A percentile compares a stretch with the other conserved stretches of the same genome.
phyloP scores from a whole-genome alignment of 2,329 filamentous ascomycete genomes.

The Dactylellina drechsleri region DNA sequence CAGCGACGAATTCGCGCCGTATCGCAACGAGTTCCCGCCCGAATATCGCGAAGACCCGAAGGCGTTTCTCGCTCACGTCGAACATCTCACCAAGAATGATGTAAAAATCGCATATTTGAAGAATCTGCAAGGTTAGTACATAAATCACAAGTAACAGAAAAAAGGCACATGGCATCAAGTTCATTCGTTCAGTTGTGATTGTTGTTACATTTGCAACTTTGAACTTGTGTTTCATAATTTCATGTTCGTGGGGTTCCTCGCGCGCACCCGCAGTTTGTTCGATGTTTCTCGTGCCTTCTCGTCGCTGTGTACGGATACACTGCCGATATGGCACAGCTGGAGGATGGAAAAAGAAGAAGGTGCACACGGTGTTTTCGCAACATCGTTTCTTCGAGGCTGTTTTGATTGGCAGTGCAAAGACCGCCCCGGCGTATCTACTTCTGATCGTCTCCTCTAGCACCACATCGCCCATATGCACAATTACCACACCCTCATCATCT shows the following conservation, averaged over 20 bases:
- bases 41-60: conserved; percentile 70
- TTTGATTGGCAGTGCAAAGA: conserved; percentile 7
- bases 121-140: conserved; percentile 71
- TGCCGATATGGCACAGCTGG: conserved; percentile 5
- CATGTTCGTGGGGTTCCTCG: background rate
- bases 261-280: background rate
- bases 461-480: background rate
- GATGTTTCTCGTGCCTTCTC: background rate
- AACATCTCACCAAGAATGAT: conserved; percentile 76
- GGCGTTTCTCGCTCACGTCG: conserved; percentile 73
- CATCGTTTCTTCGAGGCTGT: background rate
- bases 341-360: background rate
- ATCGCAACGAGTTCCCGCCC: conserved; percentile 76
- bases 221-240: background rate
- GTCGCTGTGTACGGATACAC: background rate
- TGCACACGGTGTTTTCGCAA: background rate
- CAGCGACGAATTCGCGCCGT: conserved; percentile 71
- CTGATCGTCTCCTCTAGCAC: background rate
- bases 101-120: conserved; percentile 82
- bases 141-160: too few relatives aligned
- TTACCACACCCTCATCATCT: conserved; percentile 14
- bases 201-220: background rate
- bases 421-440: background rate
- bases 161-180: too few relatives aligned
- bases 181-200: too few relatives aligned